Base-by-base conservation (phyloP, 495 filamentous ascomycete genomes). In the Lichenothelia convexa region DNA sequence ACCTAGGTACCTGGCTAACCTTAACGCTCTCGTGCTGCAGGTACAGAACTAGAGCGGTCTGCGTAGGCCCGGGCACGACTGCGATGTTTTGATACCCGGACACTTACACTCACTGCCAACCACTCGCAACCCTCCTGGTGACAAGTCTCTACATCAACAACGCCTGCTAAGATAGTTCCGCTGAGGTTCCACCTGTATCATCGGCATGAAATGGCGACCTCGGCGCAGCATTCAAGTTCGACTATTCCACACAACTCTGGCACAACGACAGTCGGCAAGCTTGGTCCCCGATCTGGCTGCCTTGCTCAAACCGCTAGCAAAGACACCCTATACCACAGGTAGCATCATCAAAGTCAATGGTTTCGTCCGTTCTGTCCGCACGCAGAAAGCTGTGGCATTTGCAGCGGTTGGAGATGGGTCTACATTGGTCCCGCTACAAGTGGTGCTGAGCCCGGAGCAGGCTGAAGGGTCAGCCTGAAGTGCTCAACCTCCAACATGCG, bases 401-500 rank as follows among this genome's bases (percentile, higher is more conserved):
- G 80, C 83, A 12, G 68, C 81, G 35, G 63, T 97, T 35, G 73
- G 78, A 3, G 89, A 97, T 64, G 89, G 89, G 22, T 92, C 91
- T 11, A 82, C 77, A 21, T 57, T 79, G 31, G 59, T 74, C 33
- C 60, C 83, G 30, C 48, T 95, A 30, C 91, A 97, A 60, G 87
- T 75, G 21, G 70, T 95, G 19, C 57, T 95, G 41, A 72, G 67
- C 36, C 75, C 78, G 40, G 62, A 71, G 36, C 74, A 82, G 49
- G 77, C 82, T 41, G 64, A 78, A 55, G 73, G 73, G 86, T 92
- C 67, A 51, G n/a, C n/a, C n/a, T n/a, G n/a, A n/a, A n/a, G n/a
- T n/a, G n/a, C n/a, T n/a, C n/a, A n/a, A n/a, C n/a, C n/a, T n/a
- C n/a, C n/a, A n/a, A n/a, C n/a, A n/a, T n/a, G n/a, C n/a, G n/a